Evolutionary conservation across 371 early-diverging fungal genomes (phyloP), one percentile per base, ranked within the genome.

Genomic region (Gilbertella persicaria): DNA sequence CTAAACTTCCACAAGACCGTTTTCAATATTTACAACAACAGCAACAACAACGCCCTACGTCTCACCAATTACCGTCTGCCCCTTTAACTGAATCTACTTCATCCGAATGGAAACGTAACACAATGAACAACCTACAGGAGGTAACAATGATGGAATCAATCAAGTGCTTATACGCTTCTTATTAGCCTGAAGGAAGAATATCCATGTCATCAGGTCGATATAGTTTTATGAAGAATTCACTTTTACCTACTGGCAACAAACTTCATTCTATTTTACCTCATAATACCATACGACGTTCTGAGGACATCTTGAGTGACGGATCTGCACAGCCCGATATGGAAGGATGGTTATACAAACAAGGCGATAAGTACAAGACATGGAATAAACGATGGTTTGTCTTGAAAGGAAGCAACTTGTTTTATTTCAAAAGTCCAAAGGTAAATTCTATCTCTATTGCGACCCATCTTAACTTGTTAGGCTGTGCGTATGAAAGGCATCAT

Each of bases 381-480:
- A 86, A 86, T 55, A 75, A 71, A 23, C 73, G 87, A 4, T 88
- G 81, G 82, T 88, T 83, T 64, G 82, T 85, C 42, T 67, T 88
- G 25, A 83, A 85, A 58, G 82, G 83, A 0, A 58, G 68, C 1
- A 75, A 80, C 23, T 63, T 88, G 12, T 83, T 75, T 51, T 83
- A 84, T 49, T 84, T 84, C 49, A 84, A 86, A 49, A 73, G 73
- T 16, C 80, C 80, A 38, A 84, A 71, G 55, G 71, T 69, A 58
- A 43, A 36, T 28, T 14, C 5, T 4, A 23, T 21, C 9, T n/a
- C n/a, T n/a, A n/a, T n/a, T n/a, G n/a, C n/a, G n/a, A n/a, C n/a
- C n/a, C n/a, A n/a, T 17, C 14, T 30, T 28, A 1, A 20, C 16
- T 41, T 20, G 12, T 29, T 52, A 60, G 75, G 80, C 84, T 45